Percentiles rank a stretch among this genome's conserved stretches.
These are phyloP conservation scores for Didymella exigua DNA, from an alignment of 2,329 filamentous ascomycete genomes.

Conservation along the genomic window DNA sequence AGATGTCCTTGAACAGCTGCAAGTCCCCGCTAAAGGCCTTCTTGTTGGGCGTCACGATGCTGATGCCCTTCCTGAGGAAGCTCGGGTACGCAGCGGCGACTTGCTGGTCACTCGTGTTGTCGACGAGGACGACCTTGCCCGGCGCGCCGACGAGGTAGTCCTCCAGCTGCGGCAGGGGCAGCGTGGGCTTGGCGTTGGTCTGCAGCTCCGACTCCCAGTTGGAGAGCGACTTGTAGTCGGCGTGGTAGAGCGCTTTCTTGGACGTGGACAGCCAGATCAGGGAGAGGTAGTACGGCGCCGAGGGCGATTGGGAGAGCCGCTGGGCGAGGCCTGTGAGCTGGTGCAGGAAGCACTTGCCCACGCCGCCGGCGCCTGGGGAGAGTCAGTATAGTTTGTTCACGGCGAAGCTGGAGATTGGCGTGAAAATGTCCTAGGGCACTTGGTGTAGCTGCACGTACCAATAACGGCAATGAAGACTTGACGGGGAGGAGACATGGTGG, in stretches of 20 bases:
- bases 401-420: background rate
- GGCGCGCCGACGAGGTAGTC: conserved; percentile 80
- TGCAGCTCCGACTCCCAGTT: conserved; percentile 66
- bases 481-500: conserved; percentile 50
- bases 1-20: conserved; percentile 86
- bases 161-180: conserved; percentile 71
- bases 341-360: conserved; percentile 86
- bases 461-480: conserved; percentile 57
- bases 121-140: conserved; percentile 80
- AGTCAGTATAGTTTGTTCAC: background rate
- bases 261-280: conserved; percentile 87
- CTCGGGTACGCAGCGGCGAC: conserved; percentile 82
- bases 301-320: conserved; percentile 57
- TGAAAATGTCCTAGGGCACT: too few relatives aligned
- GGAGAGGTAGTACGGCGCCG: conserved; percentile 71
- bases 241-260: conserved; percentile 77
- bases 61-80: conserved; percentile 81
- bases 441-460: conserved; percentile 35
- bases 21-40: conserved; percentile 90
- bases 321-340: conserved; percentile 74
- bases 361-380: conserved; percentile 81
- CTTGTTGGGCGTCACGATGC: conserved; percentile 96
- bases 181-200: conserved; percentile 67
- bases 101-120: conserved; percentile 92
- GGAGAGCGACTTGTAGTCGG: conserved; percentile 71